Conservation (phyloP, 805 yeast species). For the Candida orba region DNA sequence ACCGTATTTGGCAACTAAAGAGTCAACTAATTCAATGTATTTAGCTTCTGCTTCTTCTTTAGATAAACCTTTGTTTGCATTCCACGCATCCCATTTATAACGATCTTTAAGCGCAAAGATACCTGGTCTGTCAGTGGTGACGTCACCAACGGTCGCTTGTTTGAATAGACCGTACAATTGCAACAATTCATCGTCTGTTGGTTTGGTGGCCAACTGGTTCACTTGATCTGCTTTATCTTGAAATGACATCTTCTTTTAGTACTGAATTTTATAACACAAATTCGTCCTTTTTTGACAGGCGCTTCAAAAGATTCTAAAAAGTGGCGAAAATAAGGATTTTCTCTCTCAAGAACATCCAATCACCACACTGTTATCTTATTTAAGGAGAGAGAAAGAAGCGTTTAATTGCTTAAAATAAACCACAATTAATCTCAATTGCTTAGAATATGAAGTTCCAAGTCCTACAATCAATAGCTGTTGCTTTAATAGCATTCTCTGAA, state of each 20-base stretch:
- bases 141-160: slow-evolving; percentile 97
- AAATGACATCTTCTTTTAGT: slow-evolving; percentile 5
- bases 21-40: slow-evolving; percentile 57
- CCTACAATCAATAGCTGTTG: slow-evolving; percentile 19
- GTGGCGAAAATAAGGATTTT: neutral
- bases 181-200: slow-evolving; percentile 80
- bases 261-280: neutral
- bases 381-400: neutral
- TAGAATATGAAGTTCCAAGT: slow-evolving; percentile 18
- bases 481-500: slow-evolving; percentile 28
- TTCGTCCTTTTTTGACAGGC: neutral
- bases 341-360: neutral
- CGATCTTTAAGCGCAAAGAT: slow-evolving; percentile 89
- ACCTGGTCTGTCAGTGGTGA: slow-evolving; percentile 81
- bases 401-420: neutral
- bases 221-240: slow-evolving; percentile 58
- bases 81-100: slow-evolving; percentile 98
- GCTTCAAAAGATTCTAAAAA: neutral
- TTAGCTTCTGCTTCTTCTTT: slow-evolving; percentile 88
- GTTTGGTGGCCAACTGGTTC: slow-evolving; percentile 65
- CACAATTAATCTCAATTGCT: too few relatives aligned
- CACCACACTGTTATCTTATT: neutral
- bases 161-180: slow-evolving; percentile 87
- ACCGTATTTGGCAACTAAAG: slow-evolving; percentile 48
- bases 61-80: slow-evolving; percentile 72